Conservation (phyloP, 306 rosid species). For the Aeschynomene evenia region DNA sequence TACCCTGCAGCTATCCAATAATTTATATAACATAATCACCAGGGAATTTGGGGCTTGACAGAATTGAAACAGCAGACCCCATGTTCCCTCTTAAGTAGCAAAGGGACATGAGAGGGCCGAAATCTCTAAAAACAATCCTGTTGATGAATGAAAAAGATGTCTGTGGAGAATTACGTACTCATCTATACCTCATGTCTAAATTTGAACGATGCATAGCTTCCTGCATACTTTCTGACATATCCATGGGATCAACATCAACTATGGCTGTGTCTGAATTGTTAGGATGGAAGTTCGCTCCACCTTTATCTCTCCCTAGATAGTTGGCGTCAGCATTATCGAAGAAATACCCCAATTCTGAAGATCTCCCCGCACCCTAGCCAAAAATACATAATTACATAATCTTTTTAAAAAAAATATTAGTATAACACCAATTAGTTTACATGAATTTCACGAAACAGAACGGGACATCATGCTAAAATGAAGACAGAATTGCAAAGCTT, state of each 20-base stretch:
- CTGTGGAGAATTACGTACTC: slow-evolving; percentile 37
- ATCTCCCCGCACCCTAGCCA: slow-evolving; percentile 73
- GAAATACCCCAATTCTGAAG: slow-evolving; percentile 81
- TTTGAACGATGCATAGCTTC: slow-evolving; percentile 99
- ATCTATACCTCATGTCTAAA: slow-evolving; percentile 86
- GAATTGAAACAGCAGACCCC: background rate
- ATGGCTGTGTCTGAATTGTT: slow-evolving; percentile 39
- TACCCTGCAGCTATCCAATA: slow-evolving; percentile 1
- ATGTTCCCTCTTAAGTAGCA: slow-evolving; percentile 11
- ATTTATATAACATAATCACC: background rate
- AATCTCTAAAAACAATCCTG: background rate
- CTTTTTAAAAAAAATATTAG: background rate
- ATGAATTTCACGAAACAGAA: background rate
- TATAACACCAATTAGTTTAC: background rate
- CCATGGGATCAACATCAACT: slow-evolving; percentile 85
- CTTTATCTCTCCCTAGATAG: slow-evolving; percentile 58
- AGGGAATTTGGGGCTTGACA: background rate
- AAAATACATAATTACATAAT: slow-evolving; percentile 35
- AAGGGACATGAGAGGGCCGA: slow-evolving; percentile 9
- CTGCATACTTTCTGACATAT: slow-evolving; percentile 96
- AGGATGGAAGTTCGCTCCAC: slow-evolving; percentile 50
- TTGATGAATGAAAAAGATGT: slow-evolving; percentile 10
- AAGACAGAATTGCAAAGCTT: background rate
- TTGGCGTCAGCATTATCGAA: slow-evolving; percentile 86
- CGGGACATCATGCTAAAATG: background rate